Evolutionary conservation across 139 green algal genomes (phyloP).

Genomic region (Picocystis salinarum): DNA sequence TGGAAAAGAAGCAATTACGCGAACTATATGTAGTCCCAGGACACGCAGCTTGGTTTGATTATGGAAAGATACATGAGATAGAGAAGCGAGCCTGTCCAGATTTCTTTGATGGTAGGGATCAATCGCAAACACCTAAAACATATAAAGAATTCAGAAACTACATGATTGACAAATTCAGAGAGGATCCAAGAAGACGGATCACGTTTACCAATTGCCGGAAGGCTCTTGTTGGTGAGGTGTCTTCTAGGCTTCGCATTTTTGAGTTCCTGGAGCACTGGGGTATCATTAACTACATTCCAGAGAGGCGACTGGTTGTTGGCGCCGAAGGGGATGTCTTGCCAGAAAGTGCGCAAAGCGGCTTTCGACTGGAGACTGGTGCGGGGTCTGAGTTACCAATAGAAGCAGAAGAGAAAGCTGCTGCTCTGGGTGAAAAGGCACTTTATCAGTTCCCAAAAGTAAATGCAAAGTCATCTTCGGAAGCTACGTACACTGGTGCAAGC

Average conservation of each 20-base stretch:
- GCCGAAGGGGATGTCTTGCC: neutral
- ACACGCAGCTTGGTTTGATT: constrained; percentile 53
- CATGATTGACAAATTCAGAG: constrained; percentile 49
- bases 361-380: neutral
- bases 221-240: constrained; percentile 35
- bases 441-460: constrained; percentile 72
- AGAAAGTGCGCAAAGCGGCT: neutral
- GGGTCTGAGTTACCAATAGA: too few species aligned
- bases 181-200: constrained; percentile 24
- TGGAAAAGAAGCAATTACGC: too few species aligned
- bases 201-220: constrained; percentile 36
- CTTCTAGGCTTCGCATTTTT: constrained; percentile 36
- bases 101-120: constrained; percentile 31
- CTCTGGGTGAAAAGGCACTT: constrained; percentile 6
- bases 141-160: constrained; percentile 47
- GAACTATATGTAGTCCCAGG: constrained; percentile 34
- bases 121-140: constrained; percentile 13
- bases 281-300: constrained; percentile 63
- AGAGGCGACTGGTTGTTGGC: neutral
- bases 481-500: too few species aligned
- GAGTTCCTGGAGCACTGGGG: constrained; percentile 62
- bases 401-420: neutral
- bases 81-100: constrained; percentile 38
- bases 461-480: too few species aligned
- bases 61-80: constrained; percentile 30